phyloP scores from a whole-genome alignment of 176 grass and related monocot genomes.

The Pharus latifolius region DNA sequence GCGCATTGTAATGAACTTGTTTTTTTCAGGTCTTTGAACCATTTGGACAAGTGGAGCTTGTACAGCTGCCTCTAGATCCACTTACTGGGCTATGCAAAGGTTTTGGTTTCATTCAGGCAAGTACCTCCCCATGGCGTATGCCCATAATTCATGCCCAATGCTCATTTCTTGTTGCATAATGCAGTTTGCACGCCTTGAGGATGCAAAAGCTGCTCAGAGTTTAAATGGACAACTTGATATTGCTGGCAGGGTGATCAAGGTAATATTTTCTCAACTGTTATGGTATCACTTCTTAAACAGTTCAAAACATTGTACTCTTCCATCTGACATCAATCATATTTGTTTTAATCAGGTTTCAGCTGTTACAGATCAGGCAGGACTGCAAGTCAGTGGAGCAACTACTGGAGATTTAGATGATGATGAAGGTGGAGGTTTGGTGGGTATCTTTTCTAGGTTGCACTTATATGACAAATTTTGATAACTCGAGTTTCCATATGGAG shows the following conservation, averaged over 20 bases:
- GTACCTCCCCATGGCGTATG: slow-evolving; percentile 4
- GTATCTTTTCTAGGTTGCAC: slow-evolving; percentile 8
- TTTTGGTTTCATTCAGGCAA: slow-evolving; percentile 91
- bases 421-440: slow-evolving; percentile 93
- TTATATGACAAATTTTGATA: background rate
- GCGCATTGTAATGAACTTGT: background rate
- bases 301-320: background rate
- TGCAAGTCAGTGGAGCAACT: slow-evolving; percentile 50
- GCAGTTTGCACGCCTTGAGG: slow-evolving; percentile 91
- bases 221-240: slow-evolving; percentile 98
- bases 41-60: slow-evolving; percentile 94
- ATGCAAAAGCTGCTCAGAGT: slow-evolving; percentile 97
- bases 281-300: background rate
- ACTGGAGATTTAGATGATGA: slow-evolving; percentile 95
- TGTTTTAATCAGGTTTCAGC: slow-evolving; percentile 61
- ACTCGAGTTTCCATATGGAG: background rate
- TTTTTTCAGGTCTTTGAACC: slow-evolving; percentile 82
- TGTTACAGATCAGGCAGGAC: slow-evolving; percentile 83
- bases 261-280: slow-evolving; percentile 16
- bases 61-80: slow-evolving; percentile 82
- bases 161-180: slow-evolving; percentile 10
- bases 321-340: background rate
- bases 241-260: slow-evolving; percentile 95
- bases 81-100: slow-evolving; percentile 92
- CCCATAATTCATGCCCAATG: background rate